Conservation (phyloP, 208 protist genomes). For the Wallacemonas sp. region DNA sequence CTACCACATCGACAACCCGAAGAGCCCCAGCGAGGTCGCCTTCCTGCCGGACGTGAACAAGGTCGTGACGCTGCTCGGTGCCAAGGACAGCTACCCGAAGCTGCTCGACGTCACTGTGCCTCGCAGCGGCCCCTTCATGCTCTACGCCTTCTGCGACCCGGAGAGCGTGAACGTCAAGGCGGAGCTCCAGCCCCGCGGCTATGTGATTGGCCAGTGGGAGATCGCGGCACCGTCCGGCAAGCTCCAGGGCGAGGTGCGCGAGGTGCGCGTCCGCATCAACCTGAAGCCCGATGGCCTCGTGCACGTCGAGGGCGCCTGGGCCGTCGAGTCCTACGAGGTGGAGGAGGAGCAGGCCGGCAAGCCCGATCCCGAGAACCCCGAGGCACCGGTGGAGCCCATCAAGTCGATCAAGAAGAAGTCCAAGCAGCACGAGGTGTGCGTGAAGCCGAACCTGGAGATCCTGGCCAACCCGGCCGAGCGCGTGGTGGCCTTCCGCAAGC, state of each 20-base stretch:
- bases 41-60: conserved; percentile 91
- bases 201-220: conserved; percentile 77
- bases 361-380: conserved; percentile 28
- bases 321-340: conserved; percentile 81
- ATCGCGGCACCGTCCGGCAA: conserved; percentile 39
- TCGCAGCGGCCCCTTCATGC: conserved; percentile 57
- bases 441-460: conserved; percentile 58
- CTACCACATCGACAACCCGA: conserved; percentile 69
- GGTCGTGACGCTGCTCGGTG: conserved; percentile 64
- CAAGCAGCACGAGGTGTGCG: conserved; percentile 42
- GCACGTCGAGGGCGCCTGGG: conserved; percentile 60
- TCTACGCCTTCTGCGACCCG: conserved; percentile 86
- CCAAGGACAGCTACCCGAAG: conserved; percentile 70
- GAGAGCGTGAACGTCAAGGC: conserved; percentile 45
- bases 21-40: conserved; percentile 52
- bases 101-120: conserved; percentile 84
- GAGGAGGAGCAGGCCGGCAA: conserved; percentile 40
- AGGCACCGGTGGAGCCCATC: conserved; percentile 29
- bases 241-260: conserved; percentile 40
- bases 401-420: conserved; percentile 58
- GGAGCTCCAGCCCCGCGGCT: conserved; percentile 38
- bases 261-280: conserved; percentile 72
- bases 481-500: conserved; percentile 57
- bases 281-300: conserved; percentile 63
- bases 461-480: conserved; percentile 49